Conservation (phyloP, 2,329 filamentous ascomycete genomes). For the Atkinsonella texensis region DNA sequence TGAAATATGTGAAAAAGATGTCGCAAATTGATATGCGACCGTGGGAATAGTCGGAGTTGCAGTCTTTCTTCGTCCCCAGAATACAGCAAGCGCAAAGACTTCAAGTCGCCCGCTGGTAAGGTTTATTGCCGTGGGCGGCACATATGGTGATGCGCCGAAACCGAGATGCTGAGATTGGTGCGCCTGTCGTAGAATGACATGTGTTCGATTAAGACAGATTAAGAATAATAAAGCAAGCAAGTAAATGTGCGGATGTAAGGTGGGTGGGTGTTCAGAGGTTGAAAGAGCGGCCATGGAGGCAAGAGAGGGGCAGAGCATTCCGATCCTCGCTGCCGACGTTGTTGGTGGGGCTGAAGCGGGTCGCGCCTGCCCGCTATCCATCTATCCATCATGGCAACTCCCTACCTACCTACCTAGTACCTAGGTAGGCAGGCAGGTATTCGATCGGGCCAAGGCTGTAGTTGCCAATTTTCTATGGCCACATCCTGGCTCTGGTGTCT, state of each 20-base stretch:
- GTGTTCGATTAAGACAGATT: background rate
- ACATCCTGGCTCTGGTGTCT: no score
- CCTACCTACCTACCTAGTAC: no score
- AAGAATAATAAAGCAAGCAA: background rate
- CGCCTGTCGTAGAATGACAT: background rate
- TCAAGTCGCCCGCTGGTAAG: slow-evolving; percentile 45
- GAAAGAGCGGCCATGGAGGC: background rate
- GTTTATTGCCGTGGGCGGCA: slow-evolving; percentile 28
- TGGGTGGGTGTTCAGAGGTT: no score
- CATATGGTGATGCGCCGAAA: slow-evolving; percentile 22
- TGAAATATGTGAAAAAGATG: background rate
- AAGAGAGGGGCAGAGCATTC: background rate
- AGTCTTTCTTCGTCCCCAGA: slow-evolving; percentile 45
- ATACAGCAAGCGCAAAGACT: slow-evolving; percentile 55
- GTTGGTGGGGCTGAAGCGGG: background rate
- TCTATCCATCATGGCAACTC: background rate
- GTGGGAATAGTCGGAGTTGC: slow-evolving; percentile 4
- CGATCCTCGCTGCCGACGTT: no score
- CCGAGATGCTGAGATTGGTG: background rate
- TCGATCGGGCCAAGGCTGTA: no score
- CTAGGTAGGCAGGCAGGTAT: no score
- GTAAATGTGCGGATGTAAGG: background rate
- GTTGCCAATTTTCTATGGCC: no score
- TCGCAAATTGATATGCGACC: background rate
- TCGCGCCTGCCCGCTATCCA: no score